Percentiles rank a stretch among this genome's conserved stretches.
Evolutionary conservation across 1,284 basidiomycete species (phyloP).

Genomic region (Melampsora occidentalis): DNA sequence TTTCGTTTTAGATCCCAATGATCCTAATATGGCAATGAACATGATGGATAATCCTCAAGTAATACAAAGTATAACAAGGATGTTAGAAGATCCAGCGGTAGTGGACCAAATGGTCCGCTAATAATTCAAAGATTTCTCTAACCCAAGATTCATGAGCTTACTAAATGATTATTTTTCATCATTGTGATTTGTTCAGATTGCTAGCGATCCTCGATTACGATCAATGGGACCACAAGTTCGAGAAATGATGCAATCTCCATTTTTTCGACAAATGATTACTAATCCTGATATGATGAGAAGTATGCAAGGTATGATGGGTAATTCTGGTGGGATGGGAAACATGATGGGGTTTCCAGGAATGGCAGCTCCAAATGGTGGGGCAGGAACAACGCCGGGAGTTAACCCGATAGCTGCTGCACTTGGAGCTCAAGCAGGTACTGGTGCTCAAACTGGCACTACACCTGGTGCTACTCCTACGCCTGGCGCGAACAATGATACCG

Average conservation of each 20-base stretch:
- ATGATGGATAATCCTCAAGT: slow-evolving; percentile 44
- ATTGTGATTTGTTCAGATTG: slow-evolving; percentile 60
- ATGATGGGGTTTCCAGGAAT: slow-evolving; percentile 45
- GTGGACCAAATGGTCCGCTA: slow-evolving; percentile 64
- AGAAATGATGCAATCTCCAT: slow-evolving; percentile 64
- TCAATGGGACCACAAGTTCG: slow-evolving; percentile 76
- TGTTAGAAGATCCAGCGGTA: slow-evolving; percentile 64
- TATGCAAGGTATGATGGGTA: slow-evolving; percentile 47
- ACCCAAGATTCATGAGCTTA: neutral
- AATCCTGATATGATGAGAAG: slow-evolving; percentile 45
- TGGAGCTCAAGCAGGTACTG: slow-evolving; percentile 23
- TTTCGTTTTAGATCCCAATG: slow-evolving; percentile 28
- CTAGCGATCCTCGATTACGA: slow-evolving; percentile 73
- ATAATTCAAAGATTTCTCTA: neutral
- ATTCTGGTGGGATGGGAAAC: slow-evolving; percentile 48
- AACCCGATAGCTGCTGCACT: slow-evolving; percentile 39
- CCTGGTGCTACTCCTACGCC: slow-evolving; percentile 52
- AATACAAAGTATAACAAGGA: slow-evolving; percentile 28
- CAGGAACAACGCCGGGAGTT: slow-evolving; percentile 45
- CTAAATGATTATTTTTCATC: neutral
- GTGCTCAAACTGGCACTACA: slow-evolving; percentile 46
- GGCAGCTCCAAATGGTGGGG: slow-evolving; percentile 63
- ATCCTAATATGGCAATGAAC: slow-evolving; percentile 43
- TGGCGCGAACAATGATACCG: too few relatives aligned
- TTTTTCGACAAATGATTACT: slow-evolving; percentile 73